Percentiles rank a stretch among this genome's conserved stretches.
phyloP scores from a whole-genome alignment of 2,329 filamentous ascomycete genomes.

The Colletotrichum phormii region DNA sequence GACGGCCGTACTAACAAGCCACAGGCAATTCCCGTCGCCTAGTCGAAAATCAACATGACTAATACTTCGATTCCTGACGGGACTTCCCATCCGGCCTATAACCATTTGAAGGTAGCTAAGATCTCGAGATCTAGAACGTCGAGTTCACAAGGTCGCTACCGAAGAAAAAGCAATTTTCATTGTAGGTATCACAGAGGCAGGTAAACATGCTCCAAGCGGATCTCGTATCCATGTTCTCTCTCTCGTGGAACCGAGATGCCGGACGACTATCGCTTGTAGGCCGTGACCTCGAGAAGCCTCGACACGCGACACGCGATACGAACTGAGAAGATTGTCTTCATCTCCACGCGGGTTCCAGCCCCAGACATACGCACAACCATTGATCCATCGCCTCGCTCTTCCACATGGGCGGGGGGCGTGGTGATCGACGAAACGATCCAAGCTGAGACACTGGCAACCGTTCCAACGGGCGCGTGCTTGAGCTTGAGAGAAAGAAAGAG shows the following conservation, averaged over 20 bases:
- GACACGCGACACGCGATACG: neutral
- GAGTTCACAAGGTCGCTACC: neutral
- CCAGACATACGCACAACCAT: neutral
- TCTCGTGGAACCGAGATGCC: neutral
- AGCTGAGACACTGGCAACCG: neutral
- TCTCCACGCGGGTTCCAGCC: neutral
- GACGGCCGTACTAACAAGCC: slow-evolving; percentile 6
- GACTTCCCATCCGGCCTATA: neutral
- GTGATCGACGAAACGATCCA: too few relatives aligned
- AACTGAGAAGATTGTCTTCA: neutral
- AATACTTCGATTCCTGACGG: neutral
- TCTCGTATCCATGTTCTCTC: neutral
- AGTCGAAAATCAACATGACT: neutral
- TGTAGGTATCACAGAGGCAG: neutral
- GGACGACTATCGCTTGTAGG: neutral
- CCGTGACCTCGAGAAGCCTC: neutral
- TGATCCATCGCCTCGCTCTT: neutral
- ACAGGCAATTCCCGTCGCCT: neutral
- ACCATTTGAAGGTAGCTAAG: neutral
- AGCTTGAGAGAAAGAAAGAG: neutral
- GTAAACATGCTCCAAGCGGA: neutral
- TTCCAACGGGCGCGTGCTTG: neutral
- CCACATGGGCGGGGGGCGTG: neutral
- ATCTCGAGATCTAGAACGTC: neutral
- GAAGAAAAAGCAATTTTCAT: neutral